Evolutionary conservation across 805 yeast genomes (phyloP), one percentile per base, ranked within the genome.

Genomic region (Lachancea waltii): DNA sequence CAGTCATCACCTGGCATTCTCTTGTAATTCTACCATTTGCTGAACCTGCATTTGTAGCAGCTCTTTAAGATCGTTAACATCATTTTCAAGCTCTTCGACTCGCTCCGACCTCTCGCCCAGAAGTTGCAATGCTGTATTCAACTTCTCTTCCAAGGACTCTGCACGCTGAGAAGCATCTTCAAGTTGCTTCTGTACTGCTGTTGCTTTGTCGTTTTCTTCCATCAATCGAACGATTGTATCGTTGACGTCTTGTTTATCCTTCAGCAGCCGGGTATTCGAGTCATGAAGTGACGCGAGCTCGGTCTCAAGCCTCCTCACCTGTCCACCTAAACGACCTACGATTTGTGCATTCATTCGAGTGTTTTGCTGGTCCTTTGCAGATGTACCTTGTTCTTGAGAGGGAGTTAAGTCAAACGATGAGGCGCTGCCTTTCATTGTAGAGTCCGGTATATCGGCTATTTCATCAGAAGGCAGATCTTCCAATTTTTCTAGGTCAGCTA

Each of bases 91-190:
- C 59, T 92, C 98, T 40, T 79, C 83, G 4, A 85, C 90, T 45
- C 68, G 71, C 56, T 94, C 98, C 5, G 85, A 72, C 56, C 87
- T 87, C 54, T 89, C 96, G 5, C 95, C 95, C 11, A 90, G 67
- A 41, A 84, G 55, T 48, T 78, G 83, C n/a, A 58, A 44, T 32
- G 87, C 62, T 34, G 84, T 72, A 5, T 81, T 74, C 39, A 71
- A 69, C 37, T 63, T 62, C 15, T 58, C 51, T 13, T 65, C 68
- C 31, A 77, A 43, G 17, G 62, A 67, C 29, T 64, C 51, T 38
- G 66, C 67, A 26, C 40, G 42, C 53, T 68, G 50, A 13, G 65
- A 49, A 3, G 38, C 43, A 10, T 54, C 47, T 3, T 71, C 64
- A 33, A 66, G 62, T 20, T 34, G 37, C 7, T 19, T 14, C 25